Base-by-base conservation (phyloP, 1,284 basidiomycete genomes). In the Gomphus bonarii region DNA sequence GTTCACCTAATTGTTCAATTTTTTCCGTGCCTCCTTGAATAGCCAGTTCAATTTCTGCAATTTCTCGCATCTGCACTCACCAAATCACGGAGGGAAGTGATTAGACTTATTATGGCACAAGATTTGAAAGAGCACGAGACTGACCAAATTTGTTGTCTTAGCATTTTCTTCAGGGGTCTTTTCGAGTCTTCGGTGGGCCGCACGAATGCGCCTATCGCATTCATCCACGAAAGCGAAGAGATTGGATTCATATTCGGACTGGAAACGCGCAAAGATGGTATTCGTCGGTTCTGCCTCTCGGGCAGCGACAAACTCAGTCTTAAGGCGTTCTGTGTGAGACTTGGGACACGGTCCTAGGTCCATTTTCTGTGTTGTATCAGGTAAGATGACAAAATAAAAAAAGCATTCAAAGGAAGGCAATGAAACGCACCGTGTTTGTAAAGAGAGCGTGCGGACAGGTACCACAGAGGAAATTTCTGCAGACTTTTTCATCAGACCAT, bases 161-260 rank as follows among this genome's bases (percentile, higher is more conserved):
- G 93, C 92, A 70, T 98, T 98, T 78, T 99, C 97, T 73, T 99
- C 97, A 10, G 97, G 97, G 22, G 97, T 99, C 78, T 99, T 98
- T 75, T 99, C 97, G 65, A 99, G 74, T 66, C 97, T 81, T 62
- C 94, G 81, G 70, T 99, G 95, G 58, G 93, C 92, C 46, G 91
- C 84, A 49, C 91, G 78, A 72, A 99, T 99, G 67, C 95, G 82
- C 64, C 97, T 78, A 77, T 99, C 97, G 72, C 95, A 98, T 69
- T 99, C 97, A 65, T 97, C 94, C 61, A 99, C 92, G 70, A 98
- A 98, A 3, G 85, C 79, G 66, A 95, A 91, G 59, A 99, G 94
- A 72, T 93, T 95, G 57, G 88, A 80, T 73, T 98, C 93, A 68
- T 98, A 97, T 75, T 95, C 93, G 73, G 86, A 85, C 73, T 93